Evolutionary conservation across 148 eudicot species (phyloP).

Genomic region (Arbutus unedo): DNA sequence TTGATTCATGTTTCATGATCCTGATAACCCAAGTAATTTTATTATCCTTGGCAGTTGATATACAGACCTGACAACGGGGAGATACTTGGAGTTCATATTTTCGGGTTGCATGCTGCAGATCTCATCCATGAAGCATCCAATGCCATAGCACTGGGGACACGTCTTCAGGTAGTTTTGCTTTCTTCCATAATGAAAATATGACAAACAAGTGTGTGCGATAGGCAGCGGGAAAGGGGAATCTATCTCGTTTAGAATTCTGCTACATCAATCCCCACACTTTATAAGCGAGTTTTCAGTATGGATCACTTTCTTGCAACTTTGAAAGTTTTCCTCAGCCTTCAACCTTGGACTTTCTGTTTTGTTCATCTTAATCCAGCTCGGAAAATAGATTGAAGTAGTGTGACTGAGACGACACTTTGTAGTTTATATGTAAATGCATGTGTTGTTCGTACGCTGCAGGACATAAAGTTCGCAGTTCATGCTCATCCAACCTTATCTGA

Average conservation of each 20-base stretch:
- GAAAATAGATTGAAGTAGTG: not conserved
- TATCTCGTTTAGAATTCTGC: not conserved
- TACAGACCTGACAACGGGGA: conserved; percentile 90
- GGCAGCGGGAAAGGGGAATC: no score
- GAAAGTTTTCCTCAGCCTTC: not conserved
- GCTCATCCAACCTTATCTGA: conserved; percentile 93
- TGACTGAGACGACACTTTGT: not conserved
- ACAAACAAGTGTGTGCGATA: no score
- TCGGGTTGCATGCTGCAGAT: conserved; percentile 87
- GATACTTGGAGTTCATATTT: conserved; percentile 89
- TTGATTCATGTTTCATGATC: not conserved
- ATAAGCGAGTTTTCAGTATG: not conserved
- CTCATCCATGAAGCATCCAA: conserved; percentile 93
- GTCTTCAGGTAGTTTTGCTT: conserved; percentile 44
- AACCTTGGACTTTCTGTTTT: not conserved
- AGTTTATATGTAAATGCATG: not conserved
- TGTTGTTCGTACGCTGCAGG: conserved; percentile 39
- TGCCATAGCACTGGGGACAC: conserved; percentile 81
- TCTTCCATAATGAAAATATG: no score
- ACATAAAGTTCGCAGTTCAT: conserved; percentile 78
- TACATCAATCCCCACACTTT: not conserved
- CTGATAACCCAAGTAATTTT: no score
- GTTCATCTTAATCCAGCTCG: not conserved
- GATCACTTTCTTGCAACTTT: not conserved
- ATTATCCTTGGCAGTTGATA: conserved; percentile 51